phyloP scores from a whole-genome alignment of 352 stramenopile genomes.

The Phytophthora melonis region DNA sequence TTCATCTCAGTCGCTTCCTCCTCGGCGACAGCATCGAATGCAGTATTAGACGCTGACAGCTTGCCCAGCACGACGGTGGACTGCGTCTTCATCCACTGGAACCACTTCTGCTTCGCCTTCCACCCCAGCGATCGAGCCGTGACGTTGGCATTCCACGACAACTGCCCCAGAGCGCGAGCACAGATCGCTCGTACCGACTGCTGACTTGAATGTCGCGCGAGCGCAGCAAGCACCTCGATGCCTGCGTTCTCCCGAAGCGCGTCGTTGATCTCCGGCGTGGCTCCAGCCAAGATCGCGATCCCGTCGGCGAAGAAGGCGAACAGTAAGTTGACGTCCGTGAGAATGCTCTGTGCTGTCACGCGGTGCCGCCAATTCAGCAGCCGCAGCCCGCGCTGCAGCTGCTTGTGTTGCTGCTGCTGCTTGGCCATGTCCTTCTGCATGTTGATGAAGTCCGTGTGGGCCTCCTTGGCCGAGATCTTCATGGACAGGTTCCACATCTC shows the following conservation, averaged over 20 bases:
- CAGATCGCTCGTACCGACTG: constrained; percentile 51
- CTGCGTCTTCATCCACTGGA: constrained; percentile 55
- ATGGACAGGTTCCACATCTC: constrained; percentile 87
- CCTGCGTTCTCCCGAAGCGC: constrained; percentile 64
- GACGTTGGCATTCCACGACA: constrained; percentile 77
- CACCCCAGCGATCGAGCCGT: constrained; percentile 66
- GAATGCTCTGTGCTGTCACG: constrained; percentile 66
- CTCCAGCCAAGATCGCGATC: constrained; percentile 60
- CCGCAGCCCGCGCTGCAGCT: constrained; percentile 68
- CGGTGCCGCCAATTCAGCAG: constrained; percentile 81
- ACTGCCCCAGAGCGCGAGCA: constrained; percentile 58
- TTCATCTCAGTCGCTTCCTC: constrained; percentile 55
- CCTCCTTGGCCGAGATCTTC: constrained; percentile 74
- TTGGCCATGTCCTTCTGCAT: constrained; percentile 54
- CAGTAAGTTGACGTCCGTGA: constrained; percentile 73
- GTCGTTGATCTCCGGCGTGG: constrained; percentile 56
- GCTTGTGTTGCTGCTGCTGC: constrained; percentile 63
- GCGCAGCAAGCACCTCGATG: constrained; percentile 65
- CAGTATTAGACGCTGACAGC: constrained; percentile 32
- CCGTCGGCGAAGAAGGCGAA: constrained; percentile 79
- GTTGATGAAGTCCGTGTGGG: constrained; percentile 56
- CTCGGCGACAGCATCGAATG: constrained; percentile 65
- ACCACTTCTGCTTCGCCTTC: constrained; percentile 75
- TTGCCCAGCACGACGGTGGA: constrained; percentile 45
- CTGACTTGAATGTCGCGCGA: constrained; percentile 56